Base-by-base conservation (phyloP, 805 yeast species). In the Candida mattraensis region DNA sequence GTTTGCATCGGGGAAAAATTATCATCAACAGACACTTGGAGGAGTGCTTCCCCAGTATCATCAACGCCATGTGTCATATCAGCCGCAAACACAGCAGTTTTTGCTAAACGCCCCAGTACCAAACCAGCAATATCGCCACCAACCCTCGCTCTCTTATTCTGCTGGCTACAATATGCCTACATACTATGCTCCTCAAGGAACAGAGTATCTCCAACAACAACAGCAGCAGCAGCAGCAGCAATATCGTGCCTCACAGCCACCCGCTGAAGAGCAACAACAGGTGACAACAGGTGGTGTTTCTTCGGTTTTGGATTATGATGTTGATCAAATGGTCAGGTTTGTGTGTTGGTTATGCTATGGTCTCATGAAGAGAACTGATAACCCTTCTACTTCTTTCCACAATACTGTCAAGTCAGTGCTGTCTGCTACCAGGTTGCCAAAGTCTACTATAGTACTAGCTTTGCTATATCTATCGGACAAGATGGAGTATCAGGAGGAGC, bases 341-440 rank as follows among this genome's bases (percentile, higher is more conserved):
- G 67, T 87, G 31, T 71, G 87, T 33, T 78, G 88, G 70, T 75
- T 87, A 59, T 70, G 85, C 10, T 81, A 72, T 48, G 82, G 87
- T 19, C 69, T 83, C 54, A 70, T 83, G 54, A 77, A 75, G 47
- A 78, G 78, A 51, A 50, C 65, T 45, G 66, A 63, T 40, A 51
- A 51, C 38, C 64, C 80, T n/a, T 46, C 73, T 15, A 58, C 58
- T 27, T 68, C 73, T 26, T 82, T 85, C 59, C 76, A 72, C 49
- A 66, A 67, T 41, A 78, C 78, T 45, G 66, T 87, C 13, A 70
- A 72, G 37, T 74, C 82, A 25, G 89, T 91, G 2, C 67, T 91
- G 42, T 72, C 80, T 38, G 94, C 96, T 9, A 93, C 97, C 4
- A 77, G 98, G 48, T 68, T 91, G 49, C 95, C 97, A 19, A 75